Evolutionary conservation across 2,329 filamentous ascomycete species (phyloP).

Genomic region (Monosporascus sp.): DNA sequence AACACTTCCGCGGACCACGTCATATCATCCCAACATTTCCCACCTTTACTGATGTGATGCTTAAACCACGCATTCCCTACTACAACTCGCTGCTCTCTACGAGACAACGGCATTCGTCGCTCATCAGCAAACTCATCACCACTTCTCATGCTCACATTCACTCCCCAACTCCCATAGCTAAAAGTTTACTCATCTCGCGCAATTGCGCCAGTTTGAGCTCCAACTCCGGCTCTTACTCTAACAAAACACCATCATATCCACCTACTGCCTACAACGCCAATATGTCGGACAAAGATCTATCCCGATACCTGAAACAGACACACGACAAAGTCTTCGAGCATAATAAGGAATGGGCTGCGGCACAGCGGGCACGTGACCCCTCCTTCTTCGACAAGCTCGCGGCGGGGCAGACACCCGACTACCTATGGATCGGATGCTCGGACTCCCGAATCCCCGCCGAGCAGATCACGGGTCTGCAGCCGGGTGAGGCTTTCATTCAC

Average conservation of each 20-base stretch:
- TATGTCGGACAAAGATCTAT: slow-evolving; percentile 30
- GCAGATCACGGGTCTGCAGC: slow-evolving; percentile 73
- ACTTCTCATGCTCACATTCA: too few relatives aligned
- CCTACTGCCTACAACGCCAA: background rate
- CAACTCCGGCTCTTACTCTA: background rate
- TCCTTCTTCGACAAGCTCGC: slow-evolving; percentile 60
- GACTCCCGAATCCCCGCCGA: slow-evolving; percentile 91
- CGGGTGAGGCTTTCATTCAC: slow-evolving; percentile 91
- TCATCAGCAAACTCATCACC: too few relatives aligned
- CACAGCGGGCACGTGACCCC: slow-evolving; percentile 54
- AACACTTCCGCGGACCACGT: too few relatives aligned
- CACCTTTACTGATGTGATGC: background rate
- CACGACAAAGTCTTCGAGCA: slow-evolving; percentile 65
- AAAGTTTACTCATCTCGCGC: background rate
- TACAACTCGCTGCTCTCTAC: background rate
- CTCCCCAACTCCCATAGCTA: background rate
- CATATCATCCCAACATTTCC: background rate
- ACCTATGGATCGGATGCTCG: slow-evolving; percentile 86
- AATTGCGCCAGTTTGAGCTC: background rate
- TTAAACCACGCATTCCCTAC: background rate
- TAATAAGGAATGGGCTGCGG: slow-evolving; percentile 61
- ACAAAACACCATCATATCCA: background rate
- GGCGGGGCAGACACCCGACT: slow-evolving; percentile 63
- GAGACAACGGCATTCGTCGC: background rate
- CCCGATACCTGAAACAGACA: slow-evolving; percentile 54